Evolutionary conservation across 2,329 filamentous ascomycete genomes (phyloP).

Genomic region (Fusarium bactridioides): DNA sequence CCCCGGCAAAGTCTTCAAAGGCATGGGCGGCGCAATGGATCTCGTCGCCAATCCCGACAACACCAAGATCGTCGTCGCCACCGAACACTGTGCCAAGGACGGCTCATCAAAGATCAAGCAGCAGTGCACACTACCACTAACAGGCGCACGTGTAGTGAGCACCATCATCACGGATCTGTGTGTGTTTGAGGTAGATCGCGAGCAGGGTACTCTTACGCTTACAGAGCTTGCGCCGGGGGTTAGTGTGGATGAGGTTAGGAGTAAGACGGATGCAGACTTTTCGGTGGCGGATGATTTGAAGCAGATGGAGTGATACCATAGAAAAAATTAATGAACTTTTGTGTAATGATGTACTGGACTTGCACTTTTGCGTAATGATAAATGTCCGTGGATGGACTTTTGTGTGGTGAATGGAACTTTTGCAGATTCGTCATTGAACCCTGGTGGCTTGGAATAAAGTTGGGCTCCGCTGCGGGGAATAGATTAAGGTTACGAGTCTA

Average conservation of each 20-base stretch:
- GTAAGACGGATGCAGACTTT: conserved; percentile 76
- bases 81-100: conserved; percentile 74
- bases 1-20: conserved; percentile 86
- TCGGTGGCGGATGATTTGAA: conserved; percentile 65
- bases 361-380: neutral
- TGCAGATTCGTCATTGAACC: conserved; percentile 22
- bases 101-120: conserved; percentile 73
- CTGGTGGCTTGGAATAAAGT: neutral
- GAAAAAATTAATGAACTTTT: neutral
- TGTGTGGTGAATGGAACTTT: conserved; percentile 13
- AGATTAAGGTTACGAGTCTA: conserved; percentile 18
- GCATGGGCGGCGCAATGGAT: conserved; percentile 84
- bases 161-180: conserved; percentile 79
- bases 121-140: conserved; percentile 69
- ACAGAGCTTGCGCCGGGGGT: conserved; percentile 76
- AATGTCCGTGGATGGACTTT: neutral
- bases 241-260: conserved; percentile 71
- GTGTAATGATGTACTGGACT: neutral
- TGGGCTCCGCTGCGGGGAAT: conserved; percentile 25
- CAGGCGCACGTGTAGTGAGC: conserved; percentile 72
- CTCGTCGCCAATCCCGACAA: conserved; percentile 74
- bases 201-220: conserved; percentile 68
- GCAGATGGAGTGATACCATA: conserved; percentile 49
- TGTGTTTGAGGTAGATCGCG: conserved; percentile 74
- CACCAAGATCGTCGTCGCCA: conserved; percentile 77